A percentile compares a stretch with the other conserved stretches of the same genome.
These are phyloP conservation scores for Geosmithia flava DNA, from an alignment of 2,329 filamentous ascomycete genomes.

Conservation along the genomic window DNA sequence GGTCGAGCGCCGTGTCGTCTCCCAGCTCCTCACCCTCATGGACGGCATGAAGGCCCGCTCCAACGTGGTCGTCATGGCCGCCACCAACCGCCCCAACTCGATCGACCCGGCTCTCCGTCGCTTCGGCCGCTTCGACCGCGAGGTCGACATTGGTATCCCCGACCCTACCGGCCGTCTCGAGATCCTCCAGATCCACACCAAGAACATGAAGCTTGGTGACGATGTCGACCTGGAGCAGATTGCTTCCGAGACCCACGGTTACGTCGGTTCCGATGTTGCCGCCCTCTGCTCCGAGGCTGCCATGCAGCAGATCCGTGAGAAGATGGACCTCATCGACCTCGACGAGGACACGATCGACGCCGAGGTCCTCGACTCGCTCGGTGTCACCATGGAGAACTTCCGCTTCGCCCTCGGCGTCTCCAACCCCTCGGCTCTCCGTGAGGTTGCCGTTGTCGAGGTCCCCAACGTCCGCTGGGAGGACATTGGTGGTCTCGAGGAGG, in stretches of 20 bases:
- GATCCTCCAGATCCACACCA: slow-evolving; percentile 98
- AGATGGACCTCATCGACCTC: slow-evolving; percentile 99
- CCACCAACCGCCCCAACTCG: slow-evolving; percentile 96
- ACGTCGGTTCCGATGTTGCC: slow-evolving; percentile 95
- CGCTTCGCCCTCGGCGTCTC: slow-evolving; percentile 94
- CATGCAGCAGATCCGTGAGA: slow-evolving; percentile 99
- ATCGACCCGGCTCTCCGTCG: slow-evolving; percentile 96
- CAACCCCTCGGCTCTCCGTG: slow-evolving; percentile 95
- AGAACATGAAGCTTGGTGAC: slow-evolving; percentile 99
- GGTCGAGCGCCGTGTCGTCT: slow-evolving; percentile 96
- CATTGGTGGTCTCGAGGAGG: slow-evolving; percentile 92
- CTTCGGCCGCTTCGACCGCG: slow-evolving; percentile 97
- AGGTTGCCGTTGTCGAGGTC: slow-evolving; percentile 97
- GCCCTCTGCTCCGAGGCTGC: slow-evolving; percentile 97
- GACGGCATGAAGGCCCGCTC: slow-evolving; percentile 99
- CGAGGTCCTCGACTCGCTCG: slow-evolving; percentile 93
- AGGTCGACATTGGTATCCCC: slow-evolving; percentile 96
- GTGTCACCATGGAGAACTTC: slow-evolving; percentile 99
- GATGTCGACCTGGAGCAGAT: slow-evolving; percentile 97
- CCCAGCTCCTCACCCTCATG: slow-evolving; percentile 94
- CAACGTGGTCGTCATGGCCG: slow-evolving; percentile 98
- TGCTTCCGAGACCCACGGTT: slow-evolving; percentile 95
- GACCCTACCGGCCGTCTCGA: slow-evolving; percentile 97
- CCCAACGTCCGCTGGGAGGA: slow-evolving; percentile 99
- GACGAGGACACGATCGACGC: slow-evolving; percentile 99